Percentiles rank a stretch among this genome's conserved stretches.
These are phyloP conservation scores for Gossypium stocksii DNA, from an alignment of 345 rosid species.

Conservation along the genomic window DNA sequence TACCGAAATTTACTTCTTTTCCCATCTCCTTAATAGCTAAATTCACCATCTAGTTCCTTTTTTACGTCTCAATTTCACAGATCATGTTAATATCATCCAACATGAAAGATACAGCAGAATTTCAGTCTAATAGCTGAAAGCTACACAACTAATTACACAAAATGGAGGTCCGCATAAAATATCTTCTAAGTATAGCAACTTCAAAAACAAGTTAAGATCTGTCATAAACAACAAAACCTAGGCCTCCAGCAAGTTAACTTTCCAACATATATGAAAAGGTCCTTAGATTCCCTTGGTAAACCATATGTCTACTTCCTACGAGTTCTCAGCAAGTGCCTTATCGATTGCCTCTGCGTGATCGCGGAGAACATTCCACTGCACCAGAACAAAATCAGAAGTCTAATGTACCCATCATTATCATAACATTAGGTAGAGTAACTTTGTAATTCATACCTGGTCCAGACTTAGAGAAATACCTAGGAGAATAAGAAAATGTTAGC, in stretches of 20 bases:
- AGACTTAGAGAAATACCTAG: slow-evolving; percentile 73
- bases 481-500: slow-evolving; percentile 4
- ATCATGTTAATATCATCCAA: background rate
- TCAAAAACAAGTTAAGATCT: background rate
- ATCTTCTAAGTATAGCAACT: background rate
- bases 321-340: slow-evolving; percentile 42
- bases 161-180: background rate
- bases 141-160: slow-evolving; percentile 1
- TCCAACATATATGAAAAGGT: background rate
- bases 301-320: slow-evolving; percentile 17
- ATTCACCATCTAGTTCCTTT: background rate
- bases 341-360: slow-evolving; percentile 49
- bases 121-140: background rate
- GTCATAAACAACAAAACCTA: background rate
- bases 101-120: background rate
- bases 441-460: slow-evolving; percentile 60
- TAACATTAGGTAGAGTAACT: background rate
- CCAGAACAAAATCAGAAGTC: slow-evolving; percentile 4
- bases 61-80: background rate
- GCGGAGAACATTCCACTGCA: slow-evolving; percentile 51
- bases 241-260: background rate
- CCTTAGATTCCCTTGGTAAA: background rate
- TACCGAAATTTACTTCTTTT: background rate
- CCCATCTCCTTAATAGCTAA: no score
- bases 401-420: background rate